Evolutionary conservation across 768 basidiomycete species (phyloP), one percentile per base, ranked within the genome.

Genomic region (Boletus barrowsii): DNA sequence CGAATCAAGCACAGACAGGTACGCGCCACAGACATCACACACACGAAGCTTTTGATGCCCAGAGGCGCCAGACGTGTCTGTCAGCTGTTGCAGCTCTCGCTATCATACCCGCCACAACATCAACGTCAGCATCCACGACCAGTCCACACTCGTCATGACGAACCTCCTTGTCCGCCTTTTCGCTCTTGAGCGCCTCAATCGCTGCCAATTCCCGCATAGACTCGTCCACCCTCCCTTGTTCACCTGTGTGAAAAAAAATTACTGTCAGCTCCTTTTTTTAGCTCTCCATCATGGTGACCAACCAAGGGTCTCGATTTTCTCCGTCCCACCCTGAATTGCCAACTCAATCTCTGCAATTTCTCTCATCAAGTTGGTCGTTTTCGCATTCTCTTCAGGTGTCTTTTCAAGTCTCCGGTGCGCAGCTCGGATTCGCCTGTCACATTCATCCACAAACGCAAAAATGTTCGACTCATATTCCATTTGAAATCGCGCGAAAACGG

Each of bases 1-100:
- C 54, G 96, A 98, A 74, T 99, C 97, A 45, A 98, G 80, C 36
- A 99, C 92, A 15, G 93, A 96, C 42, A 99, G 82, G 78, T 98
- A 98, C n/a, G 97, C 97, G 64, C 97, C 97, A 70, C 97, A 99
- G 29, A 98, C 95, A 76, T 99, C 97, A 76, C 97, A 98, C n/a
- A 99, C 97, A 58, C 97, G 88, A 63, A 99, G 78, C 74, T 98
- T 98, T 75, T 99, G 97, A 78, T 99, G 97, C n/a, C 97, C 97
- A 53, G 94, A 97, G 6, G 97, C 97, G 52, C 97, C 97, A 39
- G 95, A 96, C 30, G 93, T 98, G 69, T 99, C 97, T 40, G 96
- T 97, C 59, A 99, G 77, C 71, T 94, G 87, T 73, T 97, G 94
- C 42, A 98, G 78, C 66, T 98, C 97, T 53, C 92, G 87, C 90